Conservation (phyloP, 2,329 filamentous ascomycete species). For the Ophiostoma pallidulum region DNA sequence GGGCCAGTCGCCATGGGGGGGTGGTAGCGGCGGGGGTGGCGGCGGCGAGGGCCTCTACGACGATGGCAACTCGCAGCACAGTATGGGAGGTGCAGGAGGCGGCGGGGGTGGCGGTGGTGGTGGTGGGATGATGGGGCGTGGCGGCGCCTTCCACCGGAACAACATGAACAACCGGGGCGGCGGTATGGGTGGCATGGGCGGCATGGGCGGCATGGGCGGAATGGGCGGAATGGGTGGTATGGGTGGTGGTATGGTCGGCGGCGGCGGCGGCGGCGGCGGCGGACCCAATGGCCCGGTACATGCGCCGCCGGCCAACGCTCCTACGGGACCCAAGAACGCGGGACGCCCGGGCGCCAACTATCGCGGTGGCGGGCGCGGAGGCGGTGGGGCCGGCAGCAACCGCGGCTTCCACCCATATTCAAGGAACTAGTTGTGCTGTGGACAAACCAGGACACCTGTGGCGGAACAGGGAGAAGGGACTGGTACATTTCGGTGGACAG, state of each 20-base stretch:
- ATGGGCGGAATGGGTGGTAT: conserved; percentile 48
- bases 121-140: conserved; percentile 17
- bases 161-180: too few species aligned
- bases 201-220: conserved; percentile 54
- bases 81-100: conserved; percentile 28
- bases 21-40: conserved; percentile 75
- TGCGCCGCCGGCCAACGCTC: conserved; percentile 68
- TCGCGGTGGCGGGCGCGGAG: conserved; percentile 74
- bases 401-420: conserved; percentile 74
- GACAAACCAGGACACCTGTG: too few species aligned
- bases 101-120: conserved; percentile 28
- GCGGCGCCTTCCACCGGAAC: conserved; percentile 24
- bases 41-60: conserved; percentile 44
- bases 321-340: conserved; percentile 92
- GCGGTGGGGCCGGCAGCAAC: conserved; percentile 25
- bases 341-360: conserved; percentile 89
- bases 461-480: too few species aligned
- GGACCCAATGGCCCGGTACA: conserved; percentile 43
- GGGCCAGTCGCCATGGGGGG: conserved; percentile 21
- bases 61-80: conserved; percentile 10
- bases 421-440: conserved; percentile 17
- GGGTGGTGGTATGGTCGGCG: too few species aligned
- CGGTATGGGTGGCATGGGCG: conserved; percentile 38
- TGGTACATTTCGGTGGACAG: too few species aligned
- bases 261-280: conserved; percentile 19